phyloP scores from a whole-genome alignment of 805 yeast genomes.

The Sugiyamaella smithiae region DNA sequence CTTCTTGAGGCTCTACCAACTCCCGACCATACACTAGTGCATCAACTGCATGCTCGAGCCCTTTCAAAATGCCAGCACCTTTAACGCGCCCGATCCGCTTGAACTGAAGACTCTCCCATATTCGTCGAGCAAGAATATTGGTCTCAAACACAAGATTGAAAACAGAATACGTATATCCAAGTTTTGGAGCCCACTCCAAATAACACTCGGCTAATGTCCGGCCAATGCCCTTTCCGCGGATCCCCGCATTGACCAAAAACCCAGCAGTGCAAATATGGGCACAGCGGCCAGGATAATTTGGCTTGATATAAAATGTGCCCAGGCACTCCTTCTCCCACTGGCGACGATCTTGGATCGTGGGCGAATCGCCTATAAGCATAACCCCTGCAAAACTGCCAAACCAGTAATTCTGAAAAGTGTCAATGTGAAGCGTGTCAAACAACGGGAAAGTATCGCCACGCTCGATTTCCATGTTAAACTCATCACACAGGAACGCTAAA shows the following conservation, averaged over 20 bases:
- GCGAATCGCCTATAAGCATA: slow-evolving; percentile 74
- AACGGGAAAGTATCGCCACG: slow-evolving; percentile 86
- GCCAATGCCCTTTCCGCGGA: slow-evolving; percentile 90
- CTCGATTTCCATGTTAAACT: slow-evolving; percentile 87
- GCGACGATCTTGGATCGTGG: slow-evolving; percentile 46
- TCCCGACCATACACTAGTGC: slow-evolving; percentile 83
- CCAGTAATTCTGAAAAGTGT: slow-evolving; percentile 83
- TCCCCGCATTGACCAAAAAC: slow-evolving; percentile 87
- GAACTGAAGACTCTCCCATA: slow-evolving; percentile 75
- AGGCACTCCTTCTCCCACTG: slow-evolving; percentile 93
- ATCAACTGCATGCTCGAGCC: slow-evolving; percentile 81
- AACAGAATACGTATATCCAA: slow-evolving; percentile 81
- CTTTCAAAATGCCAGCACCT: slow-evolving; percentile 86
- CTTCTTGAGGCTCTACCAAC: slow-evolving; percentile 54
- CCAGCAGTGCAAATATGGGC: slow-evolving; percentile 91
- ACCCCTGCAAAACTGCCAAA: slow-evolving; percentile 81
- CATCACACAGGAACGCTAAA: slow-evolving; percentile 80
- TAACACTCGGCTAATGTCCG: slow-evolving; percentile 78
- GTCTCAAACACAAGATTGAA: slow-evolving; percentile 88
- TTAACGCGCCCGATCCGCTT: slow-evolving; percentile 74
- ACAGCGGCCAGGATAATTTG: slow-evolving; percentile 89
- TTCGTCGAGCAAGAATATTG: slow-evolving; percentile 74
- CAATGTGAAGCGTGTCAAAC: slow-evolving; percentile 72
- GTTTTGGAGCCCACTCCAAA: slow-evolving; percentile 83
- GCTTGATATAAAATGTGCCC: slow-evolving; percentile 81